Evolutionary conservation across 2,329 filamentous ascomycete species (phyloP).

Genomic region (Tolypocladium sp.): DNA sequence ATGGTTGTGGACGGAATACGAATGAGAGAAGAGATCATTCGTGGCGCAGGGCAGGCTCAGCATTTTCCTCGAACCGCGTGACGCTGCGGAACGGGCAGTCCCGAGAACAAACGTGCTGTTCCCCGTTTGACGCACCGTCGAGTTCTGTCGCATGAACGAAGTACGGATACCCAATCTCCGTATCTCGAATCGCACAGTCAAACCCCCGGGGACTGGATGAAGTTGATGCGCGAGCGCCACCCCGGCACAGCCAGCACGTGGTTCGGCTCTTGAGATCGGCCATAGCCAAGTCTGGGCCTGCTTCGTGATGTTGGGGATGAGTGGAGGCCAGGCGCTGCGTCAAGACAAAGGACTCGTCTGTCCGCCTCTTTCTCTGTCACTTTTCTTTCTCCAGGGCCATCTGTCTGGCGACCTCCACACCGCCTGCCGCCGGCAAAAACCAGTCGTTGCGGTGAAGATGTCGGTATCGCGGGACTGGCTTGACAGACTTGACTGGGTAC

Average conservation of each 20-base stretch:
- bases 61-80: background rate
- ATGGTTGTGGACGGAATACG: background rate
- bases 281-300: background rate
- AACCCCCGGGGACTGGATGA: background rate
- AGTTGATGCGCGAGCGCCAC: background rate
- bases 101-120: too few relatives aligned
- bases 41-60: background rate
- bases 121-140: too few relatives aligned
- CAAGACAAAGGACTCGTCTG: too few relatives aligned
- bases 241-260: background rate
- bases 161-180: too few relatives aligned
- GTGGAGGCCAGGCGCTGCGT: too few relatives aligned
- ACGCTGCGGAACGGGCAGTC: background rate
- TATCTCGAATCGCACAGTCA: background rate
- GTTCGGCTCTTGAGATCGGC: background rate
- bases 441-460: background rate
- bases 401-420: too few relatives aligned
- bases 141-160: too few relatives aligned
- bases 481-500: background rate
- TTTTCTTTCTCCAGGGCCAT: too few relatives aligned
- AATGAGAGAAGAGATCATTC: background rate
- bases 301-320: too few relatives aligned
- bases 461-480: background rate
- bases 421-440: background rate
- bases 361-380: too few relatives aligned